Conservation (phyloP, 768 basidiomycete genomes). For the Trametes coccinea region DNA sequence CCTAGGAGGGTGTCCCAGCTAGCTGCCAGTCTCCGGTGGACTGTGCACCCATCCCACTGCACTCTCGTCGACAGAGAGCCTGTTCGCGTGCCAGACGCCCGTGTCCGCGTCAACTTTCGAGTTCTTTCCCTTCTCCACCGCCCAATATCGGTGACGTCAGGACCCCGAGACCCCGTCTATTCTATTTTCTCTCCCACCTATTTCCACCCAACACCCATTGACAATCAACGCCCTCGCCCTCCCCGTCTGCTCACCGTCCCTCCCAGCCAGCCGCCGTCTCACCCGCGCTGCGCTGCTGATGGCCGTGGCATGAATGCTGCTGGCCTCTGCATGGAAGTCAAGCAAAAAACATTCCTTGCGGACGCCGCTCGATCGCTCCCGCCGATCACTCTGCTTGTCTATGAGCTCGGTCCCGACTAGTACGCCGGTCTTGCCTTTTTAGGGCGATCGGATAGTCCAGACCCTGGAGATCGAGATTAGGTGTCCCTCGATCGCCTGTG, state of each 20-base stretch:
- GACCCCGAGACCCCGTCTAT: conserved; percentile 14
- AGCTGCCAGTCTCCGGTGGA: too few species aligned
- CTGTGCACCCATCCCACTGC: too few species aligned
- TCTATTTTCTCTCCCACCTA: not conserved
- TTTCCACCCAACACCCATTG: not conserved
- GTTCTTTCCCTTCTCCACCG: conserved; percentile 3
- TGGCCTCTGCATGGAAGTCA: not conserved
- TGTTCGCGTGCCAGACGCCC: too few species aligned
- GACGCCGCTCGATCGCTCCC: not conserved
- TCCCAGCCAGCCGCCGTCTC: not conserved
- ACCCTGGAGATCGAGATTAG: not conserved
- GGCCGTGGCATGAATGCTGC: too few species aligned
- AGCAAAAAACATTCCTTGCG: not conserved
- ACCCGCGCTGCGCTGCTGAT: not conserved
- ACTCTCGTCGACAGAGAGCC: too few species aligned
- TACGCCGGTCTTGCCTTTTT: conserved; percentile 7
- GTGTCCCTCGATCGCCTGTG: not conserved
- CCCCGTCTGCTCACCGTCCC: not conserved
- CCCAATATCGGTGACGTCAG: conserved; percentile 6
- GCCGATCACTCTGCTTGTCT: conserved; percentile 1
- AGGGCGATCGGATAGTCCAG: not conserved
- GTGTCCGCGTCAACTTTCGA: not conserved
- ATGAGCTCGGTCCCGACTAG: conserved; percentile 4
- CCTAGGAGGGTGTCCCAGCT: too few species aligned
- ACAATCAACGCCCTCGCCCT: not conserved